Evolutionary conservation across 306 rosid genomes (phyloP).

Genomic region (Cucumis melo): DNA sequence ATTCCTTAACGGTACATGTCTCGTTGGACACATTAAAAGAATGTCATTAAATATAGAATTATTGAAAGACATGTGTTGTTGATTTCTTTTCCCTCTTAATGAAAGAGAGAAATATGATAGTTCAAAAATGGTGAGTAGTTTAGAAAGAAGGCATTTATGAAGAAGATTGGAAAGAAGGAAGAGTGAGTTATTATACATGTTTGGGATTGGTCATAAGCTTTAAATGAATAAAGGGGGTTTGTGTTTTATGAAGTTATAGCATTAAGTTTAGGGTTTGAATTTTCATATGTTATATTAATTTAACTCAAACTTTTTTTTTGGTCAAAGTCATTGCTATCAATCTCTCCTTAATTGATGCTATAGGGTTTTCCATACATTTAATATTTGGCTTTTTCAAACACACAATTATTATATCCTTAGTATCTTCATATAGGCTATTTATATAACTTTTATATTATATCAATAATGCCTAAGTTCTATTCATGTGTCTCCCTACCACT

Average conservation of each 20-base stretch:
- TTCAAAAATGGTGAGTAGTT: neutral
- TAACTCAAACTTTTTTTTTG: neutral
- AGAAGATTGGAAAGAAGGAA: neutral
- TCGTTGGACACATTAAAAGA: too few relatives aligned
- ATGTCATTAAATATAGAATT: too few relatives aligned
- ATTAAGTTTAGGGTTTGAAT: neutral
- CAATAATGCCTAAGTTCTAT: neutral
- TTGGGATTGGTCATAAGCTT: neutral
- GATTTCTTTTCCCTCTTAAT: neutral
- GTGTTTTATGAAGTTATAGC: neutral
- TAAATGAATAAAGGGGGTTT: neutral
- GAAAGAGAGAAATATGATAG: neutral
- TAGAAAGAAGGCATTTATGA: neutral
- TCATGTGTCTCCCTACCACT: neutral
- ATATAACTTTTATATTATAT: neutral
- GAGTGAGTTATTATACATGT: neutral
- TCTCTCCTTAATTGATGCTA: neutral
- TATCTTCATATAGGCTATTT: neutral
- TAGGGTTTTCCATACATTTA: neutral
- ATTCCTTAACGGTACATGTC: too few relatives aligned
- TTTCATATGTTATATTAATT: neutral
- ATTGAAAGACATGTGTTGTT: neutral
- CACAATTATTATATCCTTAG: neutral
- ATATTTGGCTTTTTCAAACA: neutral
- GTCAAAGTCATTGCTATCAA: neutral